Conservation (phyloP, 495 filamentous ascomycete genomes). For the Penicillium desertorum region DNA sequence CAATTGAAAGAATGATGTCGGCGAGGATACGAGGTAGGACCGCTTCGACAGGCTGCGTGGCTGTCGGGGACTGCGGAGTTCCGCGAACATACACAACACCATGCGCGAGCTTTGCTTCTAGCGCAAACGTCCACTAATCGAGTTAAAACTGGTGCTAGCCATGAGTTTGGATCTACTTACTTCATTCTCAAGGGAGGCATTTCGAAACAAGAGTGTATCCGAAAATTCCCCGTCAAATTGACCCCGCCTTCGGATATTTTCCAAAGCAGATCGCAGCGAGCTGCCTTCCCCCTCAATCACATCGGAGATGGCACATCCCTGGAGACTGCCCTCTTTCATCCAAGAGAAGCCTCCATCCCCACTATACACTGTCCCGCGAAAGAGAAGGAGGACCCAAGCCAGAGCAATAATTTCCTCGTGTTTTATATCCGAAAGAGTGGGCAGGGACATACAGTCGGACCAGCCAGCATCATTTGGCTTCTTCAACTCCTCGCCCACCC, state of each 20-base stretch:
- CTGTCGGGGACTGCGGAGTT: neutral
- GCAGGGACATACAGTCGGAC: neutral
- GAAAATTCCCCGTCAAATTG: too few species aligned
- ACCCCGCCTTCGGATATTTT: neutral
- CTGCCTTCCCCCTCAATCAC: neutral
- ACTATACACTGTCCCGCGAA: constrained; percentile 1
- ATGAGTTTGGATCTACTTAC: neutral
- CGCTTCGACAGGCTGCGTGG: constrained; percentile 1
- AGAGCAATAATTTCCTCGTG: neutral
- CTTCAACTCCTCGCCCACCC: neutral
- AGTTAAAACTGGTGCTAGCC: neutral
- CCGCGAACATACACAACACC: neutral
- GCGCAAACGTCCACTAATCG: neutral
- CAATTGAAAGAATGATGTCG: neutral
- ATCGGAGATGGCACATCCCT: neutral
- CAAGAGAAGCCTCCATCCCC: neutral
- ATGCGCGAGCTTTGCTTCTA: neutral
- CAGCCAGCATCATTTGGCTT: neutral
- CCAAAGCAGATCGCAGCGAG: neutral
- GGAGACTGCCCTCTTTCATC: neutral
- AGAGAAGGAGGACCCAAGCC: neutral
- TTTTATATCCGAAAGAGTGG: neutral
- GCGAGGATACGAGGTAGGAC: neutral
- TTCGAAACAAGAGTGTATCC: neutral
- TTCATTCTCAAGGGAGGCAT: neutral